Evolutionary conservation across 1,139 yeast genomes (phyloP).

Genomic region (Pichia sp.): DNA sequence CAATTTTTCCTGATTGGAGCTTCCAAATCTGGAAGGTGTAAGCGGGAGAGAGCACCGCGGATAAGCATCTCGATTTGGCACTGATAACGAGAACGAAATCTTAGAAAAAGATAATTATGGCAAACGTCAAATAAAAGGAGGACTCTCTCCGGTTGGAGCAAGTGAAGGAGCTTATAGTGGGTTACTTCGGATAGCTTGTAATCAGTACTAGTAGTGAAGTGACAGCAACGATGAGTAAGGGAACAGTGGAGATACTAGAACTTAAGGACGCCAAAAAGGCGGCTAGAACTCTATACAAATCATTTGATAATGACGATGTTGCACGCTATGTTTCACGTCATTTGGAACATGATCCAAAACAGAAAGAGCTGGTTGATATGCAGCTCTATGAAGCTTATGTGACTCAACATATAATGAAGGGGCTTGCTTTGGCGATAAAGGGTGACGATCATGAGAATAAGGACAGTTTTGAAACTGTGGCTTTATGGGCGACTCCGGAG

Average conservation of each 20-base stretch:
- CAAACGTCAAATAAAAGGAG: too few relatives aligned
- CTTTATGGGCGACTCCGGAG: constrained; percentile 54
- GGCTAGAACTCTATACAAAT: constrained; percentile 42
- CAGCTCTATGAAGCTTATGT: constrained; percentile 51
- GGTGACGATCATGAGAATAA: constrained; percentile 25
- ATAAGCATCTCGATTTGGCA: too few relatives aligned
- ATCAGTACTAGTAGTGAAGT: too few relatives aligned
- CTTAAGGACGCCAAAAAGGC: constrained; percentile 46
- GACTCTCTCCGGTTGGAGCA: too few relatives aligned
- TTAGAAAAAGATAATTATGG: too few relatives aligned
- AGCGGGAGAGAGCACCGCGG: too few relatives aligned
- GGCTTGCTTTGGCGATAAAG: constrained; percentile 43
- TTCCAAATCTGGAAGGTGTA: too few relatives aligned
- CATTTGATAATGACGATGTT: constrained; percentile 48
- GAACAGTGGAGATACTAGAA: constrained; percentile 28
- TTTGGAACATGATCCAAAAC: constrained; percentile 32
- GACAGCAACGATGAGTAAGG: constrained; percentile 14
- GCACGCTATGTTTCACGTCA: constrained; percentile 42
- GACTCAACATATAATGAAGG: constrained; percentile 49
- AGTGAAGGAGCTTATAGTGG: too few relatives aligned
- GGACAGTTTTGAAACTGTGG: constrained; percentile 53
- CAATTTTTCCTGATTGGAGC: too few relatives aligned
- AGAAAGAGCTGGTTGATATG: constrained; percentile 36
- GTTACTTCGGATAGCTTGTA: too few relatives aligned
- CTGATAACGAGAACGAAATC: too few relatives aligned